Percentiles rank a stretch among this genome's conserved stretches.
Evolutionary conservation across 2,329 filamentous ascomycete genomes (phyloP).

Genomic region (Claviceps paspali): DNA sequence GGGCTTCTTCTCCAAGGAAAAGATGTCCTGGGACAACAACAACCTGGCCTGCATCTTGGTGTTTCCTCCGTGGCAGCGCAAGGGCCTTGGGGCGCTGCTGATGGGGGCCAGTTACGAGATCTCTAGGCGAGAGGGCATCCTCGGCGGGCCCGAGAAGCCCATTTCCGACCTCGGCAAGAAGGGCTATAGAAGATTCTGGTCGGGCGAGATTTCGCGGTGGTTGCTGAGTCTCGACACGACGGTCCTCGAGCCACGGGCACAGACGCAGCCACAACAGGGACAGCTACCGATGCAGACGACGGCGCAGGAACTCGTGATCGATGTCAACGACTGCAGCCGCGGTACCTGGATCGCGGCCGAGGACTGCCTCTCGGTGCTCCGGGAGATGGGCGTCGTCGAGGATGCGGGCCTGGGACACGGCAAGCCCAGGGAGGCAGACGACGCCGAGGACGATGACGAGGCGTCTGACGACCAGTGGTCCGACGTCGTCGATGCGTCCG

Average conservation of each 20-base stretch:
- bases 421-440: conserved; percentile 14
- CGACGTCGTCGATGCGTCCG: background rate
- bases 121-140: conserved; percentile 62
- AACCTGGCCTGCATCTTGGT: conserved; percentile 93
- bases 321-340: conserved; percentile 55
- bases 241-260: conserved; percentile 5
- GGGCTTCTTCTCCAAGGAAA: conserved; percentile 98
- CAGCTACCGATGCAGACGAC: background rate
- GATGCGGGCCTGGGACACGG: conserved; percentile 35
- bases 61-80: conserved; percentile 90
- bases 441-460: conserved; percentile 1
- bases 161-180: conserved; percentile 71
- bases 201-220: conserved; percentile 65
- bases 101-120: conserved; percentile 94
- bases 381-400: conserved; percentile 62
- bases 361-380: conserved; percentile 64
- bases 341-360: conserved; percentile 75
- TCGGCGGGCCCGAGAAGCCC: conserved; percentile 89
- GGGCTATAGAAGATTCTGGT: conserved; percentile 79
- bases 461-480: background rate
- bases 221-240: conserved; percentile 31
- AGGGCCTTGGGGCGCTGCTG: conserved; percentile 71
- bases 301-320: conserved; percentile 34
- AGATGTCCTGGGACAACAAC: conserved; percentile 97
- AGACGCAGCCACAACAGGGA: background rate